A percentile compares a stretch with the other conserved stretches of the same genome.
Evolutionary conservation across 192 early-diverging fungal genomes (phyloP).

Genomic region (Physocladia obscura): DNA sequence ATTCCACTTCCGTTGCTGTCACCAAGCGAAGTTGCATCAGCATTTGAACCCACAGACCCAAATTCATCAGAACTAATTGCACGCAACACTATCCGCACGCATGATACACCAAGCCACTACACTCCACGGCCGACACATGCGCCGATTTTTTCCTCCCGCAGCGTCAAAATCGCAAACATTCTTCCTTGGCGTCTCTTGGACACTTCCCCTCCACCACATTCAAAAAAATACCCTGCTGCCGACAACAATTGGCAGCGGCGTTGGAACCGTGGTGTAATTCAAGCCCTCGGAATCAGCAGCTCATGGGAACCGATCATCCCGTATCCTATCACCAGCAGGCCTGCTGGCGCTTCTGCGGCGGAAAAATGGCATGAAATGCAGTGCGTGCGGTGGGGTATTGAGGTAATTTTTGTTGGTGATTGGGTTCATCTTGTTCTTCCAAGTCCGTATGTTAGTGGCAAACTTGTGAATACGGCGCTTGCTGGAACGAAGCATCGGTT

Average conservation of each 20-base stretch:
- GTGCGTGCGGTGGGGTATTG: slow-evolving; percentile 14
- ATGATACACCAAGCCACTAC: slow-evolving; percentile 15
- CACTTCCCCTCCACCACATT: background rate
- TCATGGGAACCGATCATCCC: slow-evolving; percentile 13
- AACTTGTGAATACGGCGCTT: background rate
- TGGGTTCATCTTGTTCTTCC: slow-evolving; percentile 19
- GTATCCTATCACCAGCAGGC: background rate
- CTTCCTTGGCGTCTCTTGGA: slow-evolving; percentile 22
- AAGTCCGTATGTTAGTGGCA: background rate
- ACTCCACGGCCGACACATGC: slow-evolving; percentile 4
- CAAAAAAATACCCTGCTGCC: background rate
- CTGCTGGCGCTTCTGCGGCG: background rate
- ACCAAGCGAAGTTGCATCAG: background rate
- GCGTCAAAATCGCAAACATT: background rate
- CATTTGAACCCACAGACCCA: background rate
- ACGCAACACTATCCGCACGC: background rate
- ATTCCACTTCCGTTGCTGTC: slow-evolving; percentile 18
- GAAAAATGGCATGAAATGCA: slow-evolving; percentile 9
- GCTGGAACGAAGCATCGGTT: slow-evolving; percentile 16
- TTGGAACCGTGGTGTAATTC: slow-evolving; percentile 28
- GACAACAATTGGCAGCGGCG: slow-evolving; percentile 19
- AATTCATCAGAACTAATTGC: background rate
- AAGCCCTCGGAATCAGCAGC: slow-evolving; percentile 12
- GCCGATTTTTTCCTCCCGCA: slow-evolving; percentile 7
- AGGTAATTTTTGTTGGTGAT: slow-evolving; percentile 10